Evolutionary conservation across 805 yeast genomes (phyloP).

Genomic region (Ogataea ganodermae): DNA sequence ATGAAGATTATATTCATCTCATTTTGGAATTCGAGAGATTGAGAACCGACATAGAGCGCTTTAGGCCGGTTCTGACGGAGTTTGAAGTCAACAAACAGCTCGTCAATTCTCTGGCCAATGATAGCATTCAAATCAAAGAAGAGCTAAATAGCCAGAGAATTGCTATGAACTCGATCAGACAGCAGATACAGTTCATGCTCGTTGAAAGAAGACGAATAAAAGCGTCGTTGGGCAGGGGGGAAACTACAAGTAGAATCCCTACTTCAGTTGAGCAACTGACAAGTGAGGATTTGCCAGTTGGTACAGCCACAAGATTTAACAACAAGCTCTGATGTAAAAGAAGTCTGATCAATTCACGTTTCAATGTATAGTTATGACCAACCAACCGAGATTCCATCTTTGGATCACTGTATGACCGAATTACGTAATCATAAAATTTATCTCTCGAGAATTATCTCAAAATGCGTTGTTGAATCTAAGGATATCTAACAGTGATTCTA

Average conservation of each 20-base stretch:
- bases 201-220: constrained; percentile 41
- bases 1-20: constrained; percentile 33
- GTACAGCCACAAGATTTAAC: constrained; percentile 14
- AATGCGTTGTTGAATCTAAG: no score
- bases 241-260: neutral
- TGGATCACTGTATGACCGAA: no score
- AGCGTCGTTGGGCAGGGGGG: constrained; percentile 10
- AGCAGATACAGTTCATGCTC: constrained; percentile 51
- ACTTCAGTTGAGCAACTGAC: constrained; percentile 3
- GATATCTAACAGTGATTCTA: no score
- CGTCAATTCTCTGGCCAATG: constrained; percentile 24
- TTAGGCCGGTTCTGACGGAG: constrained; percentile 27
- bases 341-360: neutral
- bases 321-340: constrained; percentile 24
- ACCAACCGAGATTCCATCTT: no score
- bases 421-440: constrained; percentile 1
- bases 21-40: constrained; percentile 46
- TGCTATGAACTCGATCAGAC: constrained; percentile 46
- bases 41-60: constrained; percentile 42
- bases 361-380: no score
- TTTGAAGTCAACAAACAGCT: constrained; percentile 30
- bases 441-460: neutral
- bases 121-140: constrained; percentile 41
- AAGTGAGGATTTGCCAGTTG: constrained; percentile 18
- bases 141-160: constrained; percentile 49